Evolutionary conservation across 257 asterid genomes (phyloP), one percentile per base, ranked within the genome.

Genomic region (Solanum piurae): DNA sequence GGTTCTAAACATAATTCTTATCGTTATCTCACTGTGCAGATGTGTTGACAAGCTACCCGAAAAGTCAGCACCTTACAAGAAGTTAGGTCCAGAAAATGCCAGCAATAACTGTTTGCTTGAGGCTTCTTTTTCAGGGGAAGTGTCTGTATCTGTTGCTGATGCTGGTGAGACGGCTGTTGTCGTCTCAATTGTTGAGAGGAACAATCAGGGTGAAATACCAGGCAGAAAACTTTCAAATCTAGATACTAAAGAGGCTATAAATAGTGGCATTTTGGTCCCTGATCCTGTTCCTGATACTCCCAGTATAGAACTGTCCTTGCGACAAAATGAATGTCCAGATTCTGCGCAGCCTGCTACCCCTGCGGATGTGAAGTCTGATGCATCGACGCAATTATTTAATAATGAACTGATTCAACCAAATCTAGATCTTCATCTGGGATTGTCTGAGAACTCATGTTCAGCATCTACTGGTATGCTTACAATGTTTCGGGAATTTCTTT

Each of bases 91-190:
- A 85, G 97, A 87, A 87, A 83, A 84, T 84, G 88, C 82, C 80
- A 89, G 83, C 84, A 86, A 91, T 79, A 89, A 91, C 87, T 89
- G 83, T 87, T 87, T 86, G 66, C 85, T 83, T 9, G 95, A 91
- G 88, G 92, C 90, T 89, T 89, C 94, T 90, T 93, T 94, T 76
- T 90, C 95, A 40, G 98, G 98, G 88, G 93, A 96, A 91, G 93
- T 95, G 88, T 93, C 93, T 31, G 95, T 95, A 25, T 93, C 98
- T 92, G 90, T 94, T 90, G 98, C 98, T 87, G 99, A 92, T 91
- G 98, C 89, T 87, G 97, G 98, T 85, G 98, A 96, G 94, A 94
- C 99, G 13, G 98, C 97, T 90, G 89, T 95, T 33, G 95, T 93
- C 84, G 88, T 94, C 90, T 96, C 98, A 80, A 85, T 93, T 88